Evolutionary conservation across 192 early-diverging fungal species (phyloP), one percentile per base, ranked within the genome.

Genomic region (Gonapodya prolifera): DNA sequence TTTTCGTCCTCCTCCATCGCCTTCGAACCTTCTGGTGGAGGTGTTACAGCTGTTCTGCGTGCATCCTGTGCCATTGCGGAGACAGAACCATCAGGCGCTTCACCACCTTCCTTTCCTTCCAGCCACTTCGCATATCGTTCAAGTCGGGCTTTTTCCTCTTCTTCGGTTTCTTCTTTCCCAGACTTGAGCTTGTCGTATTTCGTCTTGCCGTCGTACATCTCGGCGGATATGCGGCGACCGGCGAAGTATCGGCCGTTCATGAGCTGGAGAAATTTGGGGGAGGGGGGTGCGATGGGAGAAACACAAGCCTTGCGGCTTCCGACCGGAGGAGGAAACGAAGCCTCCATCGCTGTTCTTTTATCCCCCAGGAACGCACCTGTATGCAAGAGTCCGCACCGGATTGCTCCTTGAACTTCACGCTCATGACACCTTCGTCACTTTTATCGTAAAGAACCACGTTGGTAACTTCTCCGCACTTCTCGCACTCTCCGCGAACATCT

Each of bases 211-310:
- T 96, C 91, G 78, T 90, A 93, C 2, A 95, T 84, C 28, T 88
- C 86, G 2, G 96, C 94, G 2, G 84, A 83, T 17, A 99, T 87
- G 69, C 89, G 86, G 45, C 89, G 89, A 0, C 94, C 94, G 35
- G 87, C 95, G 91, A 97, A 98, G 81, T 88, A 96, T 13, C 97
- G 86, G 28, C 94, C 93, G 73, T 95, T 91, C 93, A 96, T 99
- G 78, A 86, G 80, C 92, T 95, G 23, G 34, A n/a, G 30, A 13
- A 28, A 35, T 29, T 18, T 61, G 30, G 17, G 1, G 34, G 13
- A 28, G 36, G 75, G 73, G 35, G 17, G 71, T 70, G 33, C 17
- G 28, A 35, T 35, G 70, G 18, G 32, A 17, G 17, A 36, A 35
- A 13, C 75, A 76, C 35, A 28, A 29, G 1, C 30, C 28, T 18